phyloP scores from a whole-genome alignment of 2,329 filamentous ascomycete species.

The Xylariaceae sp. region DNA sequence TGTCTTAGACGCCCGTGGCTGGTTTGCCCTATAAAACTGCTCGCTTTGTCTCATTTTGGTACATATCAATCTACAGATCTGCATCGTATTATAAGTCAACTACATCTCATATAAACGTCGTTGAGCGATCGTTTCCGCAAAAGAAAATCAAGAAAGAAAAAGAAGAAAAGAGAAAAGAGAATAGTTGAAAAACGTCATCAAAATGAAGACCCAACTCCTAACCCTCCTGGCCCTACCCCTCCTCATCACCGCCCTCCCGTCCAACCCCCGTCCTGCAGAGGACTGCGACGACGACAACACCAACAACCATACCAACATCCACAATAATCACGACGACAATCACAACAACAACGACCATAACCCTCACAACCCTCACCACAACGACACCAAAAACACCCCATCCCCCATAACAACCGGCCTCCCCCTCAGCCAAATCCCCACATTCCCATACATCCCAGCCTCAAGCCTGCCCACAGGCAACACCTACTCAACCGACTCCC shows the following conservation, averaged over 20 bases:
- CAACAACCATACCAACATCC: neutral
- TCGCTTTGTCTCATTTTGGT: neutral
- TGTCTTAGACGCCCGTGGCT: too few species aligned
- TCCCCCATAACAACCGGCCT: slow-evolving; percentile 1
- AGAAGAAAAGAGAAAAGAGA: neutral
- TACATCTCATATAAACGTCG: neutral
- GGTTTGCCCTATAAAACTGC: too few species aligned
- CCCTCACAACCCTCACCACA: neutral
- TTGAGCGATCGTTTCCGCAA: slow-evolving; percentile 1
- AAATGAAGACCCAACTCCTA: slow-evolving; percentile 14
- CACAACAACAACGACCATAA: neutral
- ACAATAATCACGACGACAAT: neutral
- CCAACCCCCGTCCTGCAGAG: neutral
- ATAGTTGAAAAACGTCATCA: neutral
- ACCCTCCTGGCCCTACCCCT: slow-evolving; percentile 13
- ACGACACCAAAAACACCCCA: neutral
- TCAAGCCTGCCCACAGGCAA: slow-evolving; percentile 2
- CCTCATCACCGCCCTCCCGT: slow-evolving; percentile 9
- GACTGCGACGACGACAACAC: slow-evolving; percentile 5
- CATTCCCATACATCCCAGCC: neutral
- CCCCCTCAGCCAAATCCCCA: slow-evolving; percentile 1
- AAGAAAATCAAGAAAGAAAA: neutral
- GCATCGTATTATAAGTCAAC: neutral
- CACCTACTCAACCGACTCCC: slow-evolving; percentile 3
- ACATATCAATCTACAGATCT: neutral